These are phyloP conservation scores for Phytophthora cryptogea DNA, from an alignment of 352 stramenopile genomes.

Conservation along the genomic window DNA sequence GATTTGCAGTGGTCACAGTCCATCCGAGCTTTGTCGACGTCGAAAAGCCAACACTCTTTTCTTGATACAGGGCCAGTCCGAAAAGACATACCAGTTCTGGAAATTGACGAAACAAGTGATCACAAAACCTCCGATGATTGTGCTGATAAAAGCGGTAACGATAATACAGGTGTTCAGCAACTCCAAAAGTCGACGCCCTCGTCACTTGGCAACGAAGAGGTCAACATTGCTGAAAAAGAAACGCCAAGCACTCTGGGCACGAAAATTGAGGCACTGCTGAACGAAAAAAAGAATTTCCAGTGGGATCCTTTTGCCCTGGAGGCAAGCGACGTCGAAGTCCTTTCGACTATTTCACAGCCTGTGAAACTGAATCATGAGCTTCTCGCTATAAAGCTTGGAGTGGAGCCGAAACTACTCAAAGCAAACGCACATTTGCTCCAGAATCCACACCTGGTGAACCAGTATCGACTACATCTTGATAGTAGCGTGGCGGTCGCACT, in stretches of 20 bases:
- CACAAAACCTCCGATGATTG: neutral
- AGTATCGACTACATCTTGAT: constrained; percentile 39
- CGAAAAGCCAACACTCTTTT: constrained; percentile 29
- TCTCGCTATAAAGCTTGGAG: constrained; percentile 38
- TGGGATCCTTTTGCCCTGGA: constrained; percentile 40
- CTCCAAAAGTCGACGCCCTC: neutral
- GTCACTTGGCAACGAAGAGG: constrained; percentile 2
- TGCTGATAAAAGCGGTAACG: neutral
- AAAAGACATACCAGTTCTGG: constrained; percentile 29
- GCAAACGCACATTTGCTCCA: constrained; percentile 42
- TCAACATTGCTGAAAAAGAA: constrained; percentile 6
- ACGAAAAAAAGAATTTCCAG: constrained; percentile 8
- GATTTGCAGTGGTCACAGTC: constrained; percentile 54
- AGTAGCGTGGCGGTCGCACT: constrained; percentile 24
- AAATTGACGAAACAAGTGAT: constrained; percentile 7
- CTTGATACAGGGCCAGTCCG: constrained; percentile 22
- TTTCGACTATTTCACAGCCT: constrained; percentile 5
- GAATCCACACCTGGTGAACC: constrained; percentile 50
- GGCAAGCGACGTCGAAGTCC: constrained; percentile 18
- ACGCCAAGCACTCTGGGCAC: constrained; percentile 22
- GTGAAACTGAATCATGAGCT: constrained; percentile 20
- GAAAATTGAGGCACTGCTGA: constrained; percentile 43
- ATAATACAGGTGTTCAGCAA: constrained; percentile 1
- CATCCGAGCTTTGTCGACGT: constrained; percentile 34
- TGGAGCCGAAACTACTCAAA: constrained; percentile 44